Evolutionary conservation across 106 monocot genomes (phyloP), one percentile per base, ranked within the genome.

Genomic region (Posidonia australis): DNA sequence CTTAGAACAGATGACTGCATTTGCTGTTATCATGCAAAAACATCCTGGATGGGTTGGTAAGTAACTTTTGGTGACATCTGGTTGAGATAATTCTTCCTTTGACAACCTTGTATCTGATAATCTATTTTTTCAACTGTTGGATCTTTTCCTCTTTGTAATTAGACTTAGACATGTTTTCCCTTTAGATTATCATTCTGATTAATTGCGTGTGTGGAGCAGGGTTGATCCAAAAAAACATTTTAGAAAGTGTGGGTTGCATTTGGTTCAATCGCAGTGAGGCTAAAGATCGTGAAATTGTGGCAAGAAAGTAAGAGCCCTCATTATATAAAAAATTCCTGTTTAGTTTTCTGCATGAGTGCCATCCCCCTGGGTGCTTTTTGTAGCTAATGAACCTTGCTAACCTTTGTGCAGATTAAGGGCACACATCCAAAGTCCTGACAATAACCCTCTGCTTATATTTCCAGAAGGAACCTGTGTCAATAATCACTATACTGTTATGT

Each of bases 1-100:
- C 75, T 66, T 94, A 56, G 94, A 94, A 71, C 94, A 94, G 54
- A 94, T 90, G 84, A 84, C 94, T 57, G 86, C 94, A 68, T 94
- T 94, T 94, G 94, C 94, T 55, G 94, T 94, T 60, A 94, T 94
- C 48, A 94, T 94, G 94, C 94, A 94, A 72, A 94, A 94, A 31
- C 94, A 94, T 82, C 94, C 94, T 74, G 94, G 94, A 71, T 90
- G 94, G 94, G 94, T 94, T 78, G 94, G 94, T 94, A 72, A 72
- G 90, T n/a, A 27, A 61, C n/a, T 53, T 23, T 93, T 76, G 83
- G 85, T 89, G 66, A 73, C 81, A 13, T 36, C 36, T 36, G 36
- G 7, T 36, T 36, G 36, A 36, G 20, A 62, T 52, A 47, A 24
- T 65, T 10, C 10, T 45, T 59, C 12, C 10, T 45, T 59, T 51